Percentiles rank a stretch among this genome's conserved stretches.
These are phyloP conservation scores for Teunomyces kruisii DNA, from an alignment of 805 yeast species.

Conservation along the genomic window DNA sequence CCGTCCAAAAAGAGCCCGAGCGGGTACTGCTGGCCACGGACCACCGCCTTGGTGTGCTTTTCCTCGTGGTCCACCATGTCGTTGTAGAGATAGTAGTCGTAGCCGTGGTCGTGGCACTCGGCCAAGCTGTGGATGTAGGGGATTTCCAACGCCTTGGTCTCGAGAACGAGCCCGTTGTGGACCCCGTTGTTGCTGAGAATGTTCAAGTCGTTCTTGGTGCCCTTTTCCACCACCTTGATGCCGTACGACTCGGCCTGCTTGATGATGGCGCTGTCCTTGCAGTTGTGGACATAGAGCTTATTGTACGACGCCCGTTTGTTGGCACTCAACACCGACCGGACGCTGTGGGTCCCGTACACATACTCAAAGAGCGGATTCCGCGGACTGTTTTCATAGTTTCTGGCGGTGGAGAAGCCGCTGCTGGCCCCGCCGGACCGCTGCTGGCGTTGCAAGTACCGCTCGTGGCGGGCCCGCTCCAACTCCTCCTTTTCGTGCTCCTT, in stretches of 20 bases:
- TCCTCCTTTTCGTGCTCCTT: constrained; percentile 16
- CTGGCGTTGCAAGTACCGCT: neutral
- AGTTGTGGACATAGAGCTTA: constrained; percentile 49
- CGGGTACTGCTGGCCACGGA: constrained; percentile 39
- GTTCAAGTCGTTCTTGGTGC: constrained; percentile 55
- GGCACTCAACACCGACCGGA: constrained; percentile 64
- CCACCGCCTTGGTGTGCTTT: constrained; percentile 12
- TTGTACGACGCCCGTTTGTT: constrained; percentile 53
- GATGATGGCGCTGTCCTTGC: constrained; percentile 43
- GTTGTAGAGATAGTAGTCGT: constrained; percentile 17
- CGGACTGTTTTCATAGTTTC: neutral
- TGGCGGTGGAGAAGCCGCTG: neutral
- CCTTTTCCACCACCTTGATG: constrained; percentile 34
- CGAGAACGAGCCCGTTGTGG: constrained; percentile 78
- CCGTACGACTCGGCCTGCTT: constrained; percentile 43
- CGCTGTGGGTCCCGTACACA: constrained; percentile 75
- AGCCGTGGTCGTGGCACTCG: constrained; percentile 14
- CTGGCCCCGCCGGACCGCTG: neutral
- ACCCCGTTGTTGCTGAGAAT: constrained; percentile 63
- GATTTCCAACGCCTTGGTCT: constrained; percentile 53
- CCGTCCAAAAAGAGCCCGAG: constrained; percentile 77
- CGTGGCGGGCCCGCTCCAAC: constrained; percentile 7
- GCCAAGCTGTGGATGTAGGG: constrained; percentile 27
- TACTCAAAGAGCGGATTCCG: constrained; percentile 45
- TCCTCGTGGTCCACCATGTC: constrained; percentile 15